phyloP scores from a whole-genome alignment of 768 basidiomycete genomes.

The Phlebiopsis flavidoalba region DNA sequence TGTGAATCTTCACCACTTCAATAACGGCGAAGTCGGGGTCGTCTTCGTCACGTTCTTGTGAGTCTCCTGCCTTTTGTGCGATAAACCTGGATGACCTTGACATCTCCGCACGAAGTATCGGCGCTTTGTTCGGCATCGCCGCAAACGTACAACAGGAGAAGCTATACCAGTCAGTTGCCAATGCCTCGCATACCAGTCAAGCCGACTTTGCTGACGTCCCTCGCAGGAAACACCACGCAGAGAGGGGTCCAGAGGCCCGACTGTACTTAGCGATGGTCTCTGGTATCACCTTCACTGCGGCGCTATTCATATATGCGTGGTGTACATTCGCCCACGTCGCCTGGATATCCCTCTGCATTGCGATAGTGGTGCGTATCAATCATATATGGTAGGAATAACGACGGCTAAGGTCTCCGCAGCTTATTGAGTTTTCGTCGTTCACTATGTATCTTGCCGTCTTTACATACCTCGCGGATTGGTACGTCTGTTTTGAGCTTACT shows the following conservation, averaged over 20 bases:
- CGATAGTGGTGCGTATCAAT: conserved; percentile 29
- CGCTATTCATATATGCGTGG: conserved; percentile 76
- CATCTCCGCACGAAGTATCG: conserved; percentile 37
- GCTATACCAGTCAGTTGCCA: conserved; percentile 22
- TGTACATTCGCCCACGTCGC: conserved; percentile 47
- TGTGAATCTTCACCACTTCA: conserved; percentile 51
- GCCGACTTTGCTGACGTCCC: not conserved
- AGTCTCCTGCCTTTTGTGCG: conserved; percentile 18
- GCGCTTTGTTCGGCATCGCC: conserved; percentile 28
- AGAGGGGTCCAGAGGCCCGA: conserved; percentile 50
- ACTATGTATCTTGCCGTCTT: conserved; percentile 41
- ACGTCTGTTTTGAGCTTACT: conserved; percentile 10
- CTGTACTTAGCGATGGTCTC: conserved; percentile 53
- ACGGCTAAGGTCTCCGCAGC: not conserved
- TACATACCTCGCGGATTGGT: conserved; percentile 49
- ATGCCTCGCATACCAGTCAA: not conserved
- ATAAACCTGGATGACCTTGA: conserved; percentile 5
- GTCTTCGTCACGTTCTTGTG: conserved; percentile 56
- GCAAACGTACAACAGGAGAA: conserved; percentile 28
- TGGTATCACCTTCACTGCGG: conserved; percentile 45
- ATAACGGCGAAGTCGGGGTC: conserved; percentile 51
- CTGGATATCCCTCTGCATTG: conserved; percentile 60
- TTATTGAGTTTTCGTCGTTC: conserved; percentile 22
- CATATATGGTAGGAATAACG: not conserved
- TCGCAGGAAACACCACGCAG: conserved; percentile 21